These are phyloP conservation scores for Ceratobasidium sp. DNA, from an alignment of 1,284 basidiomycete genomes.

Conservation along the genomic window DNA sequence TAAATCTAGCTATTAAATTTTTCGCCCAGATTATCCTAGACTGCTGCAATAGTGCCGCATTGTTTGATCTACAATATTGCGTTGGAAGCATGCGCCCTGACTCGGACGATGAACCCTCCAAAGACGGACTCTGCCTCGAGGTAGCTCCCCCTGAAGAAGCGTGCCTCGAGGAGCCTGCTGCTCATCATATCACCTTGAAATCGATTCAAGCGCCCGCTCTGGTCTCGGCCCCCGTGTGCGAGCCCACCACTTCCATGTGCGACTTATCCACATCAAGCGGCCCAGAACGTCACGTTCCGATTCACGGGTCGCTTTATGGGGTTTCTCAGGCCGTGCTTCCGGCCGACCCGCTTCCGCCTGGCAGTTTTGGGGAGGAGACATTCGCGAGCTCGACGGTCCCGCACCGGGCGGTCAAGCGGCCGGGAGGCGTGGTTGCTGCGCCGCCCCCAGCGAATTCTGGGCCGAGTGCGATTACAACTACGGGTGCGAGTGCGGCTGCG, in stretches of 20 bases:
- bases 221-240: background rate
- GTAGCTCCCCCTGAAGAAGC: background rate
- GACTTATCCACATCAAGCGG: background rate
- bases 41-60: constrained; percentile 11
- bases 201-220: background rate
- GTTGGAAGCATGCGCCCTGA: constrained; percentile 23
- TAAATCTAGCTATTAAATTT: no score
- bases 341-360: background rate
- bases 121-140: background rate
- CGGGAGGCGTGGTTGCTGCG: constrained; percentile 20
- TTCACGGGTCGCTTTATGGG: background rate
- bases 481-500: background rate
- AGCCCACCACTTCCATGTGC: background rate
- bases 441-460: background rate
- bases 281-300: background rate
- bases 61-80: constrained; percentile 28
- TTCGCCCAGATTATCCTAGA: constrained; percentile 11
- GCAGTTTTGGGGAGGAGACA: background rate
- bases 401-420: background rate
- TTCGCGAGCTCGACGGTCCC: background rate
- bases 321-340: background rate
- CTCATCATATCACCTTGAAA: background rate
- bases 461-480: background rate
- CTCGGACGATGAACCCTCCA: background rate
- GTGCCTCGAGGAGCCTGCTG: background rate